Base-by-base conservation (phyloP, 176 grass and related monocot genomes). In the Zizania latifolia region DNA sequence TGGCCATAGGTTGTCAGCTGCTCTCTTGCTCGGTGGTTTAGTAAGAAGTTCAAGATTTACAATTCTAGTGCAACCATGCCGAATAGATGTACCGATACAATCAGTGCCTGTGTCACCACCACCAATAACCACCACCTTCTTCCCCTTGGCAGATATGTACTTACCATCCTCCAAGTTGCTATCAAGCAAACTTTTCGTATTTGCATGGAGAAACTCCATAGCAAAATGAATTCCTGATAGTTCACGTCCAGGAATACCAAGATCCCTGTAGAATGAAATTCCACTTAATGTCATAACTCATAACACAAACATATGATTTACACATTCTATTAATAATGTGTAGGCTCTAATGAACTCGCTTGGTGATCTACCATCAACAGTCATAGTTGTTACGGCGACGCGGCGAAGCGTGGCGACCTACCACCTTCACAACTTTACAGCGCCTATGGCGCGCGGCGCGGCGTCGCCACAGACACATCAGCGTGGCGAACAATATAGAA, bases 41-140 rank as follows among this genome's bases (percentile, higher is more conserved):
- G 89, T 53, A 61, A 95, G 67, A 67, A 99, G 92, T 46, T 99
- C 96, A 54, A 99, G 82, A 78, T 99, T 99, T 71, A 95, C 79
- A 24, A 95, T 29, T 26, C 3, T 81, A 39, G 58, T 99, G 85
- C 96, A 99, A 70, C 96, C 96, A 84, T 99, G 96, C 62, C 96
- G 86, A 72, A 92, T 74, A 35, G 96, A 99, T 71, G 96, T 99
- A 54, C 87, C 96, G 30, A 95, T 92, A 70, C 96, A 99, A 84
- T 99, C 96, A 38, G 96, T 99, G 44, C 96, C 96, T 60, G 87
- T 99, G 66, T 99, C 96, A 64, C 96, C 92, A 69, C 96, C 96
- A 79, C 96, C 96, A 36, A 99, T 99, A 58, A 99, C 96, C n/a
- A 95, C 89, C 58, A 99, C 96, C 70, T 95, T 99, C 81, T 95